Base-by-base conservation (phyloP, 1,284 basidiomycete species). In the Fomitopsis schrenkii region DNA sequence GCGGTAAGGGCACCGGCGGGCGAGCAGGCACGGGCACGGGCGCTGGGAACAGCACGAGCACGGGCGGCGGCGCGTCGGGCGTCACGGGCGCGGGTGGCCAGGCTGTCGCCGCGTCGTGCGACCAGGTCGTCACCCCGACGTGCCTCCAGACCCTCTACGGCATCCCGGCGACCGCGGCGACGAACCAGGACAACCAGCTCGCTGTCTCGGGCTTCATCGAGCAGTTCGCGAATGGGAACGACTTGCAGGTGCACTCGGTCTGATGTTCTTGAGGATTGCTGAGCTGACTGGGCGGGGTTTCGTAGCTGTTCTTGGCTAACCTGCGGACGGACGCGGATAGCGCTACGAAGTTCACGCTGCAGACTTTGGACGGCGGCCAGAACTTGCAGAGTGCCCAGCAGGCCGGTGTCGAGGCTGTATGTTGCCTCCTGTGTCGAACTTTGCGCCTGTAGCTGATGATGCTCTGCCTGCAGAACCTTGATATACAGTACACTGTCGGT, bases 401-500 rank as follows among this genome's bases (percentile, higher is more conserved):
- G 9, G 60, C 66, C 1, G 66, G 64, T 30, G 41, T 50, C 19
- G 68, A 69, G 55, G 66, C 68, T 44, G 67, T 67, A 55, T 14
- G 65, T 64, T 4, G 17, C 14, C 22, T 3, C 6, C 42, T 7
- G 26, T 12, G 26, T 7, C 9, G 30, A 12, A 17, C 14, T 14
- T 22, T 10, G 5, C 12, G 1, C 4, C 9, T 12, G 5, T n/a
- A 7, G 9, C 28, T 50, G 48, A 50, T 17, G 0, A 50, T 33
- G 9, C n/a, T 36, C 38, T 15, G 12, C 38, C 45, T n/a, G n/a
- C 30, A 69, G 52, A 85, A 85, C 67, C 75, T 88, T 14, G 85
- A 88, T 66, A 82, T 87, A 45, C 84, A 90, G 74, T 87, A 87
- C 63, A 82, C 85, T 2, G 79, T 79, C 30, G 85, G 81, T 22